Conservation (phyloP, 345 rosid genomes). For the Atalantia buxifolia region DNA sequence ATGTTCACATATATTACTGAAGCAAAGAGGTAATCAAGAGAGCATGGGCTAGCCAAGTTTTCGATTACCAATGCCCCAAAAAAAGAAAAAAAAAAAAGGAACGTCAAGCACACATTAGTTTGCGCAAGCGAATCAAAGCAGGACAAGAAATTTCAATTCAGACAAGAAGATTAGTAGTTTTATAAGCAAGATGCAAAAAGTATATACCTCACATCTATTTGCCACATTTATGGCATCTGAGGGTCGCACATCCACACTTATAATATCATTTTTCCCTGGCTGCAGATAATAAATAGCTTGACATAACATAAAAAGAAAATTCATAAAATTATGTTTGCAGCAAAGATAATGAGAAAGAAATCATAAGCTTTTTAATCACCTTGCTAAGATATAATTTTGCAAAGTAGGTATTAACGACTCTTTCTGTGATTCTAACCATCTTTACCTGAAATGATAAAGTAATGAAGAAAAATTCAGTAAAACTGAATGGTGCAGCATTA, state of each 20-base stretch:
- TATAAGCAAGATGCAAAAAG: neutral
- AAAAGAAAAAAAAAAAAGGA: neutral
- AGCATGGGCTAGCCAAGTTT: neutral
- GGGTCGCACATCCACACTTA: constrained; percentile 72
- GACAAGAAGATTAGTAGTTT: neutral
- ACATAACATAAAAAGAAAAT: constrained; percentile 1
- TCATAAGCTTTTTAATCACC: constrained; percentile 42
- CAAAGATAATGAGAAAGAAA: constrained; percentile 10
- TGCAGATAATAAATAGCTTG: constrained; percentile 37
- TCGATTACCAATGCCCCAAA: neutral
- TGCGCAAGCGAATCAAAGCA: neutral
- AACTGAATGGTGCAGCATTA: neutral
- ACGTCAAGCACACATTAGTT: neutral
- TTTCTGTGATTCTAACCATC: constrained; percentile 81
- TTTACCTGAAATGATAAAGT: constrained; percentile 50
- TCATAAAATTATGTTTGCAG: neutral
- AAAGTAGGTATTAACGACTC: constrained; percentile 63
- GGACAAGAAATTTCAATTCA: neutral
- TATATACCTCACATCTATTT: constrained; percentile 52
- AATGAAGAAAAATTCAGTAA: neutral
- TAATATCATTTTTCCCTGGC: constrained; percentile 57
- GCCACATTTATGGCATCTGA: constrained; percentile 94
- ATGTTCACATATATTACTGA: neutral
- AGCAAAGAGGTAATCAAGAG: neutral
- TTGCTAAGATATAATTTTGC: constrained; percentile 66